Evolutionary conservation across 805 yeast species (phyloP).

Genomic region (Jamesozyma gamospora): DNA sequence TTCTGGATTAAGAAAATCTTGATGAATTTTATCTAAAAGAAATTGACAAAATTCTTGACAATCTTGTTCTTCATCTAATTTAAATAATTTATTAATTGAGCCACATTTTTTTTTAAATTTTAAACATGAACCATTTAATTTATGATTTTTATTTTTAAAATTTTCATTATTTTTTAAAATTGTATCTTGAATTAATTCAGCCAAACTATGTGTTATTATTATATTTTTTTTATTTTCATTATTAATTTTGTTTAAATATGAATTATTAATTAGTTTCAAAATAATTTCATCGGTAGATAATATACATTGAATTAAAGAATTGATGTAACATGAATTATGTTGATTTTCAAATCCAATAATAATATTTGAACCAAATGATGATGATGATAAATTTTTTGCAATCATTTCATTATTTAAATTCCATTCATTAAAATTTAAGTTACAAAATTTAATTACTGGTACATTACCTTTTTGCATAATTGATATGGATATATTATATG

Average conservation of each 20-base stretch:
- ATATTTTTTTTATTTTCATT: neutral
- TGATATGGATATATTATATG: too few species aligned
- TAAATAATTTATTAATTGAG: slow-evolving; percentile 60
- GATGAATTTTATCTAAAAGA: slow-evolving; percentile 81
- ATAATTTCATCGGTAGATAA: slow-evolving; percentile 60
- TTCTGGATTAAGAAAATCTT: slow-evolving; percentile 49
- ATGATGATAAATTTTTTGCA: too few species aligned
- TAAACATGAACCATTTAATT: neutral
- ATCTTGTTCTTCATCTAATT: slow-evolving; percentile 82
- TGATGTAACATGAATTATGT: slow-evolving; percentile 92
- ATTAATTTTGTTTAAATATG: slow-evolving; percentile 1
- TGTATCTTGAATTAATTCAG: slow-evolving; percentile 47
- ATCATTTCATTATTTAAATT: too few species aligned
- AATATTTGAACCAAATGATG: slow-evolving; percentile 20
- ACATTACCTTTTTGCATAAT: too few species aligned
- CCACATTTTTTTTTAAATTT: slow-evolving; percentile 63
- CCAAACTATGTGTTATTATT: slow-evolving; percentile 55
- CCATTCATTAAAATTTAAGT: too few species aligned
- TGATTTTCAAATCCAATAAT: slow-evolving; percentile 68
- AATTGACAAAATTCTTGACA: slow-evolving; percentile 88
- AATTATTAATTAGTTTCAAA: slow-evolving; percentile 14
- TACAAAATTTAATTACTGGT: too few species aligned
- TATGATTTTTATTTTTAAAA: neutral
- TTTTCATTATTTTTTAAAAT: slow-evolving; percentile 29
- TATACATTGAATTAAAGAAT: slow-evolving; percentile 79